Evolutionary conservation across 768 basidiomycete genomes (phyloP).

Genomic region (Obba rivulosa): DNA sequence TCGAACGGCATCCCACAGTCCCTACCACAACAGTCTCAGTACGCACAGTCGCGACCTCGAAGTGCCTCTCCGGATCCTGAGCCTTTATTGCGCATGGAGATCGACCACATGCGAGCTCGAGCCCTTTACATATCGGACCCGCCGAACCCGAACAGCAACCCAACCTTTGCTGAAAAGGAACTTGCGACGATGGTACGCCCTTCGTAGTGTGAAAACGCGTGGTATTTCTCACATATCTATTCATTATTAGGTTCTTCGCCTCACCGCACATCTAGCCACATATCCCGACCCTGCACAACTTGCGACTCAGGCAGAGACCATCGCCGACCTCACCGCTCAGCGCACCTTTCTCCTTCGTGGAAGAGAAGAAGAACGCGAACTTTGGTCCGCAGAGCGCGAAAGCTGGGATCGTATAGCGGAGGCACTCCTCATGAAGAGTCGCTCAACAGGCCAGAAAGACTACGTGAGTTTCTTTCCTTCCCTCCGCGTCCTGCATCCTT

Average conservation of each 20-base stretch:
- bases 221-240: background rate
- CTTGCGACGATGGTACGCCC: constrained; percentile 14
- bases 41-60: constrained; percentile 4
- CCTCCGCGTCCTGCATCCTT: too few species aligned
- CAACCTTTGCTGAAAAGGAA: constrained; percentile 41
- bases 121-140: constrained; percentile 38
- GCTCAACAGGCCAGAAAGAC: constrained; percentile 26
- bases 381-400: constrained; percentile 59
- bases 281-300: constrained; percentile 35
- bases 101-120: constrained; percentile 42
- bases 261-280: constrained; percentile 9
- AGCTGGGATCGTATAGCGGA: constrained; percentile 66
- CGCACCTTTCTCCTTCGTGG: constrained; percentile 51
- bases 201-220: background rate
- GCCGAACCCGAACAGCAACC: constrained; percentile 17
- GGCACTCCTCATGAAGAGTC: constrained; percentile 48
- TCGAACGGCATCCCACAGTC: background rate
- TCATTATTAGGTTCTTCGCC: constrained; percentile 10
- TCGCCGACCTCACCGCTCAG: constrained; percentile 49
- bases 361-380: constrained; percentile 50
- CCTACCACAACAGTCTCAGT: background rate
- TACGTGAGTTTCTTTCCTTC: constrained; percentile 2
- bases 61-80: constrained; percentile 25
- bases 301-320: constrained; percentile 55
- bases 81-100: constrained; percentile 41